These are phyloP conservation scores for Cephalotrichum gorgonifer DNA, from an alignment of 2,329 filamentous ascomycete genomes.

Conservation along the genomic window DNA sequence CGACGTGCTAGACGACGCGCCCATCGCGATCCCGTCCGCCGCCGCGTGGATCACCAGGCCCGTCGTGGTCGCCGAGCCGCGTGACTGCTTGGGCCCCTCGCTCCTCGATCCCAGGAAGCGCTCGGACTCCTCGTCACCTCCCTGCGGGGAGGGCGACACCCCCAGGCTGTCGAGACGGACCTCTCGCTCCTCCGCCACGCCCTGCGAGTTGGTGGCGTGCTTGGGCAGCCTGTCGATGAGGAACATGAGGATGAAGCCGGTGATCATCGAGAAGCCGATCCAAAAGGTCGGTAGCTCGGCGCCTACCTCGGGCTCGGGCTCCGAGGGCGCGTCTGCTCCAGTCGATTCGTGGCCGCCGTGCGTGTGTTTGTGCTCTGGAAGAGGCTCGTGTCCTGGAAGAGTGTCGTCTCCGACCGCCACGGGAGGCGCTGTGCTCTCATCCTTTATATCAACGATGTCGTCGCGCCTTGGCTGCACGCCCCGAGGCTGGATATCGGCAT, in stretches of 20 bases:
- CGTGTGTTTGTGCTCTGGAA: neutral
- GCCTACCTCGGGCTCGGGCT: constrained; percentile 19
- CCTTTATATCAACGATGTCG: neutral
- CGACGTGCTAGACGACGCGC: constrained; percentile 69
- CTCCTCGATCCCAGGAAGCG: constrained; percentile 49
- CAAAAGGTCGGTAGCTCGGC: constrained; percentile 54
- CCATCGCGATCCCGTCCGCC: constrained; percentile 91
- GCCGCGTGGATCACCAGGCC: constrained; percentile 94
- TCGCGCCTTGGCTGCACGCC: neutral
- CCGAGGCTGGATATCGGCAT: neutral
- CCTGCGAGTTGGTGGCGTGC: constrained; percentile 56
- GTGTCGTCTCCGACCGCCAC: neutral
- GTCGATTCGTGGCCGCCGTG: constrained; percentile 2
- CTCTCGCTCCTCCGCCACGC: constrained; percentile 62
- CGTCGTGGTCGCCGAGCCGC: constrained; percentile 72
- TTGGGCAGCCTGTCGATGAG: constrained; percentile 79
- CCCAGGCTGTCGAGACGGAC: constrained; percentile 81
- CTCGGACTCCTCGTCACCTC: constrained; percentile 45
- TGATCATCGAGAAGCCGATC: constrained; percentile 76
- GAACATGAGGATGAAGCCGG: constrained; percentile 95
- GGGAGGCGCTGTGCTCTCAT: neutral
- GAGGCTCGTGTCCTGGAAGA: constrained; percentile 3
- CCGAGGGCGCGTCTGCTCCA: constrained; percentile 11
- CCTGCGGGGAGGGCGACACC: constrained; percentile 27
- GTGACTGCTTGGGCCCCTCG: constrained; percentile 46